Base-by-base conservation (phyloP, 306 rosid species). In the Clitoria ternatea region DNA sequence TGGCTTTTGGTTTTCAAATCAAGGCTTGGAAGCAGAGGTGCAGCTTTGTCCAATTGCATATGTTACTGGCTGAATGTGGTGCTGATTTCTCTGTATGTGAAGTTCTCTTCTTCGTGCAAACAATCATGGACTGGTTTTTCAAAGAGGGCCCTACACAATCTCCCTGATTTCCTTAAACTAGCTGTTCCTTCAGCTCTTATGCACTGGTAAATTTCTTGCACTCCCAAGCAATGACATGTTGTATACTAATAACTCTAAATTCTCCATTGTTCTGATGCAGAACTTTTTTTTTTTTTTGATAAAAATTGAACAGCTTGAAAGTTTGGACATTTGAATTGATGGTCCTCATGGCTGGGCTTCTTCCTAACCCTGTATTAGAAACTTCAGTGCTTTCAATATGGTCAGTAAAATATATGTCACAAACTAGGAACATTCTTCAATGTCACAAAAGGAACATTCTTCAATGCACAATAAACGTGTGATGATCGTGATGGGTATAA, bases 161-260 rank as follows among this genome's bases (percentile, higher is more conserved):
- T 84, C 37, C 23, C 33, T 29, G 57, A 70, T 17, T 87, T 91
- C 66, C 69, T 91, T 17, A 82, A 50, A 72, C 89, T 91, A 3
- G 87, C 93, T 30, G 57, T 85, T 69, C 97, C 93, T 69, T 88
- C 91, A 2, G 87, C 97, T 50, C 23, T 84, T 50, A 91, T 91
- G 76, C 77, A 80, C 27, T 91, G 97, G 91, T 90, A 80, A 24
- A 0, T 17, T 60, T 26, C 77, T 75, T 2, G 0, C 7, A 23
- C 43, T 66, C 30, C 7, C 20, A 6, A 9, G 19, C 44, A 45
- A 43, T 40, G 35, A 4, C 42, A 30, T 42, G 11, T 5, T 2
- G 12, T n/a, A n/a, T n/a, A n/a, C 30, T 57, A 48, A 13, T 13
- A 59, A 45, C 18, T 14, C 18, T 14, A 44, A 17, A 29, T 32